Conservation (phyloP, 805 yeast species). For the Candida coleopterorum region DNA sequence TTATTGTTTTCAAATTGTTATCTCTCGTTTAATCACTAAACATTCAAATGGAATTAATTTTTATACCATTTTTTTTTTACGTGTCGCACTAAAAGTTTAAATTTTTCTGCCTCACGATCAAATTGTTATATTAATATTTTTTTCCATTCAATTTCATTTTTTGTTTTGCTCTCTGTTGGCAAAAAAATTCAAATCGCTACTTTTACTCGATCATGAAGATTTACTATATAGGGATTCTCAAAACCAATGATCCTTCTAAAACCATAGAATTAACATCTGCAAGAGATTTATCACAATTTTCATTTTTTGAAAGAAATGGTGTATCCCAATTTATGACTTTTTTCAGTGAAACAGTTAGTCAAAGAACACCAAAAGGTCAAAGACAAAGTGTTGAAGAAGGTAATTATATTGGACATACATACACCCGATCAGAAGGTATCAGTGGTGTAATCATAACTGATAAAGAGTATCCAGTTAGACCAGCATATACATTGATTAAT, state of each 20-base stretch:
- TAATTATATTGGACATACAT: conserved; percentile 85
- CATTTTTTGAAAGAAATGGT: conserved; percentile 77
- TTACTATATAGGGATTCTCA: conserved; percentile 82
- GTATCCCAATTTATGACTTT: conserved; percentile 94
- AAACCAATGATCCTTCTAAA: conserved; percentile 47
- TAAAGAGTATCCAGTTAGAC: conserved; percentile 94
- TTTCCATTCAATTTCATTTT: not conserved
- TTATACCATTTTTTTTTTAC: not conserved
- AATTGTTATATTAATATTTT: no score
- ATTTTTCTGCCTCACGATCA: not conserved
- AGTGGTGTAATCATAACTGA: conserved; percentile 92
- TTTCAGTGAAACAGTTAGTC: conserved; percentile 85
- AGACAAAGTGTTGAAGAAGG: conserved; percentile 95
- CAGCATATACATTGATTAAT: conserved; percentile 89
- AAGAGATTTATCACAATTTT: conserved; percentile 78
- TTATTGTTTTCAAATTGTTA: no score
- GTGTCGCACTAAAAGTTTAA: not conserved
- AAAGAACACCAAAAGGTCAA: conserved; percentile 83
- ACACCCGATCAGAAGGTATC: conserved; percentile 82
- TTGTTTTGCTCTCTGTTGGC: not conserved
- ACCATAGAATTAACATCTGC: conserved; percentile 77
- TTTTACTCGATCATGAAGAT: no score
- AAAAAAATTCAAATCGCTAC: no score
- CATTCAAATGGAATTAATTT: not conserved
- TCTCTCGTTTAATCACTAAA: no score